Evolutionary conservation across 2,329 filamentous ascomycete genomes (phyloP), one percentile per base, ranked within the genome.

Genomic region (Stylonectria norvegica): DNA sequence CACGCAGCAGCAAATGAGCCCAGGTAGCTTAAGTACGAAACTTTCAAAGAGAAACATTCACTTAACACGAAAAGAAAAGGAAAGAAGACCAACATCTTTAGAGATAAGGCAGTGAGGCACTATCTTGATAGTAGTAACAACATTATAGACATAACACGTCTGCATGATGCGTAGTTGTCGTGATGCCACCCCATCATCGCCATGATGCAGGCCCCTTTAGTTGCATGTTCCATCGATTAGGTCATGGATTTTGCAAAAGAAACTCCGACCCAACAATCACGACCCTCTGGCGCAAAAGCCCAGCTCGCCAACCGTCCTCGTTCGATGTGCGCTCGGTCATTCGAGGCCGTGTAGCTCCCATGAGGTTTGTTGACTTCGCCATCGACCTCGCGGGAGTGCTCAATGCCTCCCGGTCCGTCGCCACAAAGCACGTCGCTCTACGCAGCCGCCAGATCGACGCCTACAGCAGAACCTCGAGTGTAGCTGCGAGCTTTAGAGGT

Each of bases 381-480:
- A 70, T 89, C 60, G 86, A 90, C 68, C 70, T 85, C 55, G 79
- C 82, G 52, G 78, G 82, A 45, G 72, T 90, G 49, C 72, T 85
- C 62, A 80, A 76, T 69, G 85, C 81, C 59, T 83, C 85, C 36
- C 78, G 81, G 44, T 77, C 77, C 22, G 75, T 90, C 45, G 84
- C 83, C 34, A 65, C 73, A 34, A 81, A 76, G 61, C 81, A 84
- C 62, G 59, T 78, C 34, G 77, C 76, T 43, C 67, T 84, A 37
- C 71, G 79, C 49, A 60, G 69, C 41, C 67, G 71, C 30, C 78
- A 81, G 61, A 59, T 78, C 39, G 72, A 78, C 44, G 66, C 63
- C 30, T 77, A 75, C 56, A 62, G 62, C 49, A 65, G 64, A 47
- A 69, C 68, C 4, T 75, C 72, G 23, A 73, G 66, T 40, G 62